These are phyloP conservation scores for Pseudogymnoascus sp. DNA, from an alignment of 2,329 filamentous ascomycete species.

Conservation along the genomic window DNA sequence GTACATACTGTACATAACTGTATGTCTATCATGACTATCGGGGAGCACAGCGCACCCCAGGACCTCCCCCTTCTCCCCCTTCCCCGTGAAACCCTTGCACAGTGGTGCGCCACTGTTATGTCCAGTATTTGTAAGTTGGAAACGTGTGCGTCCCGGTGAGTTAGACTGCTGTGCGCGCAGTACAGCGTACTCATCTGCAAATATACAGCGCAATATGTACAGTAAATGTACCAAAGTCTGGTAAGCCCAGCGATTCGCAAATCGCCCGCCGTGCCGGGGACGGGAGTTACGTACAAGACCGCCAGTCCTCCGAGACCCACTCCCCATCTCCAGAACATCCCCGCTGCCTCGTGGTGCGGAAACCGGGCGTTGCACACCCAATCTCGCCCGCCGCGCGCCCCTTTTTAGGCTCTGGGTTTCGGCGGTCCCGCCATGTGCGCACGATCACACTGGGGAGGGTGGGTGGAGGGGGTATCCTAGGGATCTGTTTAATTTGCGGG, in stretches of 20 bases:
- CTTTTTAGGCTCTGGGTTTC: not conserved
- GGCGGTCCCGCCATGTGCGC: not conserved
- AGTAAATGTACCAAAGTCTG: not conserved
- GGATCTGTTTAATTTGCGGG: not conserved
- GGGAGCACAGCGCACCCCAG: not conserved
- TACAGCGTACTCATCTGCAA: not conserved
- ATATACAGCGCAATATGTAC: not conserved
- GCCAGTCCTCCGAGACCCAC: not conserved
- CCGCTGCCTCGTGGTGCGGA: not conserved
- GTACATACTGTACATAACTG: not conserved
- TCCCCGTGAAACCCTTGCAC: not conserved
- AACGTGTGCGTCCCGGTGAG: not conserved
- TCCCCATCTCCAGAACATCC: not conserved
- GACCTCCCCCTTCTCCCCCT: not conserved
- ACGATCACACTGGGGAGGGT: not conserved
- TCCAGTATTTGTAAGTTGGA: not conserved
- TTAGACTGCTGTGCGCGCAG: not conserved
- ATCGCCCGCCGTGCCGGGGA: not conserved
- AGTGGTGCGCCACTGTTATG: not conserved
- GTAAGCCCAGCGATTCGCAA: not conserved
- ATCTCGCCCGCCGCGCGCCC: not conserved
- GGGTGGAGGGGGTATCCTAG: not conserved
- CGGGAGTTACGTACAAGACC: not conserved
- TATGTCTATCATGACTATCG: not conserved
- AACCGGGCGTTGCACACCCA: not conserved